Percentiles rank a stretch among this genome's conserved stretches.
Evolutionary conservation across 352 stramenopile genomes (phyloP).

Genomic region (Phytophthora boehmeriae): DNA sequence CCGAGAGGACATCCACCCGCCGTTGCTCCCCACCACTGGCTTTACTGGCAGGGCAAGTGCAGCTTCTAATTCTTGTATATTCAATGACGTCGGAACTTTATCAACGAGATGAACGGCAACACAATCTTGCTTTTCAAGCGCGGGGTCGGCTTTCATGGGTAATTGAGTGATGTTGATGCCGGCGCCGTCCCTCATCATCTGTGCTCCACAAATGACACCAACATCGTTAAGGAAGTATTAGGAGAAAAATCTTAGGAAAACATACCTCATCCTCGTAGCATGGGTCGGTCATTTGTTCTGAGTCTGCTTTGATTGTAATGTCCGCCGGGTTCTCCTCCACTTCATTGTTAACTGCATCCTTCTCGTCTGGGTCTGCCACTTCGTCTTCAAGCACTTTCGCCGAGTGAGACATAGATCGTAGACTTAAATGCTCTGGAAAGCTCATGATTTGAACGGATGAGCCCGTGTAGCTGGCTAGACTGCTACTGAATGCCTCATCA

Average conservation of each 20-base stretch:
- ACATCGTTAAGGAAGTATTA: slow-evolving; percentile 8
- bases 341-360: slow-evolving; percentile 21
- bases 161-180: slow-evolving; percentile 41
- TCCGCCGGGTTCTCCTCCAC: slow-evolving; percentile 9
- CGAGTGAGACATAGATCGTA: slow-evolving; percentile 26
- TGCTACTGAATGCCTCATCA: slow-evolving; percentile 71
- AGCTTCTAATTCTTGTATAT: slow-evolving; percentile 8
- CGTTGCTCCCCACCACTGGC: slow-evolving; percentile 4
- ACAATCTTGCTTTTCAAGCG: slow-evolving; percentile 23
- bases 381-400: slow-evolving; percentile 23
- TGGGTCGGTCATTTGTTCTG: slow-evolving; percentile 20
- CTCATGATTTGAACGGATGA: slow-evolving; percentile 61
- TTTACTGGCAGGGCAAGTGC: slow-evolving; percentile 6
- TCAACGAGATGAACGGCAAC: background rate
- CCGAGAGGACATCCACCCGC: slow-evolving; percentile 41
- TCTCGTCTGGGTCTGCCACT: slow-evolving; percentile 17
- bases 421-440: slow-evolving; percentile 74
- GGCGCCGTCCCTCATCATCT: slow-evolving; percentile 24
- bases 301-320: slow-evolving; percentile 24
- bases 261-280: slow-evolving; percentile 27
- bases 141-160: slow-evolving; percentile 3
- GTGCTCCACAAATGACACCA: background rate
- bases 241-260: background rate
- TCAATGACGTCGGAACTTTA: slow-evolving; percentile 17
- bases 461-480: slow-evolving; percentile 53